Evolutionary conservation across 257 asterid genomes (phyloP), one percentile per base, ranked within the genome.

Genomic region (Solanum etuberosum): DNA sequence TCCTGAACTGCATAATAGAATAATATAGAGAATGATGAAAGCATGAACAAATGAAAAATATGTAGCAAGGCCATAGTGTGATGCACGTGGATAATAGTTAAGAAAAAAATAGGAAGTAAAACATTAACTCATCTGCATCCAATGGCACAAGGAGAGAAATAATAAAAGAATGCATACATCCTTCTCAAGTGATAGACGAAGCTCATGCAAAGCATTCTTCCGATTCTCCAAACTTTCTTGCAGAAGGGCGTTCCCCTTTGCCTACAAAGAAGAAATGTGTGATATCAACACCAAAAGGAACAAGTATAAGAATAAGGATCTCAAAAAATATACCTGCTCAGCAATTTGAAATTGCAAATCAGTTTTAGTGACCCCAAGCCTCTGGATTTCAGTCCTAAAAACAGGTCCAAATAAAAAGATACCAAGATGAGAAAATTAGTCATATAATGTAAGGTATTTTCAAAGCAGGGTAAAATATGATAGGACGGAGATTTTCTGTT

Each of bases 151-250:
- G 83, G 63, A 65, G 35, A 83, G 70, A n/a, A 73, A 51, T 12
- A 32, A 85, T 40, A 9, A 72, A 57, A 23, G 43, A 31, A 82
- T 32, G 88, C 91, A 87, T 93, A 97, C 99, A 71, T 97, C 98
- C 88, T 92, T 93, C 92, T 95, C 96, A 86, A 97, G 98, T 90
- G 90, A 94, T 83, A 92, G 83, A 59, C 96, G 98, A 21, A 92
- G 94, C 86, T 93, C 95, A 51, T 86, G 93, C 92, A 95, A 86
- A 81, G 94, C 92, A 90, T 88, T 91, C 95, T 94, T 97, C 87
- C 92, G 91, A 59, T 74, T 90, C 89, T 93, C 94, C 86, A 97
- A 88, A 87, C 91, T 87, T 84, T 94, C 95, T 91, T 91, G 93
- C 89, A 97, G 87, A 86, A 59, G 89, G 57, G 93, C 85, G 88